Evolutionary conservation across 441 rosid genomes (phyloP), one percentile per base, ranked within the genome.

Genomic region (Pelargonium myrrhifolium): DNA sequence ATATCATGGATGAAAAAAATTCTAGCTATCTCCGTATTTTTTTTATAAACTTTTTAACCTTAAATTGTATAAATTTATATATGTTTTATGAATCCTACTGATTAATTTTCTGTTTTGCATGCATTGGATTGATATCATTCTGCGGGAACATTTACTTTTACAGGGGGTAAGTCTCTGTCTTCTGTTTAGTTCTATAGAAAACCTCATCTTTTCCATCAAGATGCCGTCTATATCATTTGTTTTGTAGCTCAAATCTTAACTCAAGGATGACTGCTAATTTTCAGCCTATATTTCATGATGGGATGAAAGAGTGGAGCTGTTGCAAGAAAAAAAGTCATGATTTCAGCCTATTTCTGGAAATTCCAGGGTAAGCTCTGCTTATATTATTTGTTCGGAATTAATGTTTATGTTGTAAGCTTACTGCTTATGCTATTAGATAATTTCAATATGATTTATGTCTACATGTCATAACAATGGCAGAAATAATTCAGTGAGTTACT

Each of bases 241-340:
- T 11, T 28, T 11, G 9, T 51, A 45, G 43, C 12, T 9, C 40
- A 43, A 53, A 24, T 24, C 62, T 17, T 58, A 58, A 21, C 62
- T 58, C 35, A 45, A 71, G 67, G 42, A 70, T 58, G 9, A n/a
- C 66, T 75, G 26, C 73, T 64, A 15, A 59, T 73, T 67, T 82
- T 69, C 78, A 91, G 95, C 98, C 98, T 51, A 70, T 83, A 73
- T 93, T 93, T 75, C 96, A 85, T 49, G 97, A 93, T 63, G 98
- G 97, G 71, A 91, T 82, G 86, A 93, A 87, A 83, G 97, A 91
- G 72, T 91, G 98, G 98, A 89, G 98, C 72, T 93, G 98, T 81
- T 93, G 96, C 87, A 93, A 89, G 82, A 86, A 88, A 76, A 81
- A 85, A 82, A 93, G 97, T 69, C 95, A 93, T 75, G 96, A 93